Evolutionary conservation across 108 stramenopile species (phyloP).

Genomic region (Skeletonema tropicum): DNA sequence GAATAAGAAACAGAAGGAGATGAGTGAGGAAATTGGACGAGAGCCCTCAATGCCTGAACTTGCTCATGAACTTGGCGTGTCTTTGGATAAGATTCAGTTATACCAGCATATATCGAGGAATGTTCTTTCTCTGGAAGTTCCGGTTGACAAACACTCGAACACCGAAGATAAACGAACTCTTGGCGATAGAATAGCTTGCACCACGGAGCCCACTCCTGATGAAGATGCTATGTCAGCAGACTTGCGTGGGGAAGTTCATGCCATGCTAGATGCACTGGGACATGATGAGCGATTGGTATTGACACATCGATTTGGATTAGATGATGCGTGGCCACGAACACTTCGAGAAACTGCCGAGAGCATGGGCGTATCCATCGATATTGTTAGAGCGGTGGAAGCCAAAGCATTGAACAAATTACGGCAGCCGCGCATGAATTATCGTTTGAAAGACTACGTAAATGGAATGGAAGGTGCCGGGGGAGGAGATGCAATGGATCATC

Average conservation of each 20-base stretch:
- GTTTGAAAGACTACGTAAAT: conserved; percentile 70
- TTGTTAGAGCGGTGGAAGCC: conserved; percentile 86
- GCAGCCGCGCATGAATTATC: conserved; percentile 75
- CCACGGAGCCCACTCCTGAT: conserved; percentile 69
- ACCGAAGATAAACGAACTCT: conserved; percentile 62
- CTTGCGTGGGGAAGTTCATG: conserved; percentile 60
- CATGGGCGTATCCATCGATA: conserved; percentile 76
- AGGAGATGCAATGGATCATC: conserved; percentile 10
- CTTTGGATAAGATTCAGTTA: conserved; percentile 69
- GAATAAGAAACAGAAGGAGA: conserved; percentile 60
- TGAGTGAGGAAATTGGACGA: conserved; percentile 63
- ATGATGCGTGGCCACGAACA: conserved; percentile 64
- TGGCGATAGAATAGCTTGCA: conserved; percentile 66
- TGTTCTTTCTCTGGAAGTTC: conserved; percentile 70
- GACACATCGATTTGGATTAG: conserved; percentile 84
- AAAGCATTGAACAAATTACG: conserved; percentile 91
- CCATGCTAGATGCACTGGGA: conserved; percentile 60
- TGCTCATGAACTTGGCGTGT: conserved; percentile 70
- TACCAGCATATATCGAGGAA: conserved; percentile 54
- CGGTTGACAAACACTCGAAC: conserved; percentile 31
- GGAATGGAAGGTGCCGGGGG: conserved; percentile 15
- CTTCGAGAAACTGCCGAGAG: conserved; percentile 79
- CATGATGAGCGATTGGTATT: conserved; percentile 80
- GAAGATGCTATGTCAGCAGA: conserved; percentile 65
- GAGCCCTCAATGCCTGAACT: conserved; percentile 76